Conservation (phyloP, 805 yeast genomes). For the Barnettozyma sp. region DNA sequence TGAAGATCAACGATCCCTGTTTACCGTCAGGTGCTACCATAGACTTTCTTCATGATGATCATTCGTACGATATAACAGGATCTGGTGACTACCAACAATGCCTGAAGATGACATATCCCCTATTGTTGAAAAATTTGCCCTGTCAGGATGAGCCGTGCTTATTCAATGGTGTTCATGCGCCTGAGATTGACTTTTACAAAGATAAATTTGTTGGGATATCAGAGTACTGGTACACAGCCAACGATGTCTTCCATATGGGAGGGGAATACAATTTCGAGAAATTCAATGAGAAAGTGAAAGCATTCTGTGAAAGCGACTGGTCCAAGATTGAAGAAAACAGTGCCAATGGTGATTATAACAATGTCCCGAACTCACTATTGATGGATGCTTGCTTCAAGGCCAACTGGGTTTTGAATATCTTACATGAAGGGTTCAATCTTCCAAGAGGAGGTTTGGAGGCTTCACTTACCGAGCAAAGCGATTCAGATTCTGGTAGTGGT, state of each 20-base stretch:
- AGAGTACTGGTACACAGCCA: constrained; percentile 96
- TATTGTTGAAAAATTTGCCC: constrained; percentile 70
- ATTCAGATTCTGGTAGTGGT: constrained; percentile 20
- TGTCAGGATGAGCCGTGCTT: constrained; percentile 86
- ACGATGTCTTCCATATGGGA: constrained; percentile 81
- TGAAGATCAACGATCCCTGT: constrained; percentile 63
- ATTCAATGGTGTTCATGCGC: constrained; percentile 94
- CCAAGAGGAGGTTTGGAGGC: constrained; percentile 62
- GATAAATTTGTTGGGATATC: constrained; percentile 90
- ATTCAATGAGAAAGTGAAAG: constrained; percentile 58
- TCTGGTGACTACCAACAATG: constrained; percentile 77
- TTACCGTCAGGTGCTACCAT: constrained; percentile 56
- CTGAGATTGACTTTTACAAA: constrained; percentile 67
- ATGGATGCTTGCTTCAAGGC: constrained; percentile 88
- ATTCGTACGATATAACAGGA: constrained; percentile 52
- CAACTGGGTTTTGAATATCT: constrained; percentile 82
- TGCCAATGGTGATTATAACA: constrained; percentile 49
- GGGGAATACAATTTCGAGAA: constrained; percentile 77
- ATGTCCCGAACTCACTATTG: constrained; percentile 49
- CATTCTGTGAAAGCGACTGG: constrained; percentile 80
- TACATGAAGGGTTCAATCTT: constrained; percentile 88
- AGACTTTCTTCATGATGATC: constrained; percentile 41
- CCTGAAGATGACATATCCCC: constrained; percentile 62
- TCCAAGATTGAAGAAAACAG: constrained; percentile 40
- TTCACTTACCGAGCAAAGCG: constrained; percentile 21